These are phyloP conservation scores for Croton setiger DNA, from an alignment of 441 rosid species.

Conservation along the genomic window DNA sequence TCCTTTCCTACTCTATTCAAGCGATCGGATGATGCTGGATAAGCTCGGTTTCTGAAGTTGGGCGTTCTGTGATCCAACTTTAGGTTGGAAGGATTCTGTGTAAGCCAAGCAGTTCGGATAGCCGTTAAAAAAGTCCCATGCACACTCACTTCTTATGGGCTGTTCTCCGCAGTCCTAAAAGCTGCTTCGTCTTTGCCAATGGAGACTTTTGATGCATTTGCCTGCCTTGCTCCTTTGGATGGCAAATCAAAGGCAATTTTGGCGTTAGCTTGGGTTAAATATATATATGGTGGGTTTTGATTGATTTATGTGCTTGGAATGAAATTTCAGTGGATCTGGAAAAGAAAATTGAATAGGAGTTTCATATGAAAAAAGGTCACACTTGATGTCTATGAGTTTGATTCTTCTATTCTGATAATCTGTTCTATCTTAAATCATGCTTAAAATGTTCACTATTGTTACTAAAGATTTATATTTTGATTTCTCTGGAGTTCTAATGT, in stretches of 20 bases:
- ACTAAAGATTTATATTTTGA: neutral
- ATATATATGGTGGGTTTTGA: neutral
- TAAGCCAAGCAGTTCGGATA: slow-evolving; percentile 92
- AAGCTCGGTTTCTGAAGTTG: slow-evolving; percentile 51
- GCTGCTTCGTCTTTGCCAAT: slow-evolving; percentile 43
- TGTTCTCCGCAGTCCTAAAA: slow-evolving; percentile 48
- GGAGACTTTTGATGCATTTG: slow-evolving; percentile 34
- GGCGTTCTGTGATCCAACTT: slow-evolving; percentile 48
- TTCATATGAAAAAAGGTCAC: neutral
- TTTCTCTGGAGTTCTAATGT: neutral
- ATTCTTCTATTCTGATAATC: neutral
- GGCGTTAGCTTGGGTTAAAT: neutral
- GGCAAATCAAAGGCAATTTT: slow-evolving; percentile 22
- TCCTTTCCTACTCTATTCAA: slow-evolving; percentile 63
- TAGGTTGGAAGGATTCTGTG: slow-evolving; percentile 84
- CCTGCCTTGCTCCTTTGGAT: slow-evolving; percentile 34
- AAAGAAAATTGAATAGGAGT: neutral
- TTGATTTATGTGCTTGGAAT: slow-evolving; percentile 4
- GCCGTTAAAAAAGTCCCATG: too few relatives aligned
- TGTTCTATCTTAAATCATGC: neutral
- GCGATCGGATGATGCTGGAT: slow-evolving; percentile 74
- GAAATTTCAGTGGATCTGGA: slow-evolving; percentile 1
- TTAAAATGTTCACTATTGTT: neutral
- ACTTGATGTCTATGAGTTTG: neutral
- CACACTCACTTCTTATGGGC: too few relatives aligned